phyloP scores from a whole-genome alignment of 1,139 yeast species.

The Williopsis jadinii region DNA sequence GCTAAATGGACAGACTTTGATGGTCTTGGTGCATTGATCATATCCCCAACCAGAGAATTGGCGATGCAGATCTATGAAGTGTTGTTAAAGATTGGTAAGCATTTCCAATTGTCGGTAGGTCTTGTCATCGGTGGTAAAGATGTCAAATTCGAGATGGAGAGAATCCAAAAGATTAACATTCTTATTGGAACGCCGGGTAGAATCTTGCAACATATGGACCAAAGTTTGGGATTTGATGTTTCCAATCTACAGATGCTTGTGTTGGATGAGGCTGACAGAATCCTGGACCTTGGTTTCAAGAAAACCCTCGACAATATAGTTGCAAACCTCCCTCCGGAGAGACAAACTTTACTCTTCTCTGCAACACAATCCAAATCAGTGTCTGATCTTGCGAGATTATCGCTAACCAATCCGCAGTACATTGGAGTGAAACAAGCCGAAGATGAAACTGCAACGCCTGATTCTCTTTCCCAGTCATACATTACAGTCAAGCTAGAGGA shows the following conservation, averaged over 20 bases:
- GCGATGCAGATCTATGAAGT: slow-evolving; percentile 95
- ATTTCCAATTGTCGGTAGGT: slow-evolving; percentile 84
- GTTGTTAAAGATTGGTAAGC: slow-evolving; percentile 72
- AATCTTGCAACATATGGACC: slow-evolving; percentile 89
- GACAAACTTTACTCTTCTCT: slow-evolving; percentile 85
- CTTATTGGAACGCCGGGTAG: slow-evolving; percentile 96
- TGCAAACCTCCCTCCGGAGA: slow-evolving; percentile 70
- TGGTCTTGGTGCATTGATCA: slow-evolving; percentile 87
- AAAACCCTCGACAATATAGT: slow-evolving; percentile 82
- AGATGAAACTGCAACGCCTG: slow-evolving; percentile 64
- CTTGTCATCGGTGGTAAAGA: slow-evolving; percentile 97
- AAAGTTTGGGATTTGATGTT: slow-evolving; percentile 79
- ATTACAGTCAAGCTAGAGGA: slow-evolving; percentile 66
- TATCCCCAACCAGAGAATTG: slow-evolving; percentile 90
- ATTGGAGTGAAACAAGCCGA: slow-evolving; percentile 50
- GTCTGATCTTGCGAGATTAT: slow-evolving; percentile 80
- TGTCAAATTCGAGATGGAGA: slow-evolving; percentile 77
- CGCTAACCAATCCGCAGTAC: slow-evolving; percentile 72
- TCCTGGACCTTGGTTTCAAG: slow-evolving; percentile 94
- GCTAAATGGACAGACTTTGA: slow-evolving; percentile 81
- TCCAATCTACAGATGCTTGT: slow-evolving; percentile 77
- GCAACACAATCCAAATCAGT: slow-evolving; percentile 93
- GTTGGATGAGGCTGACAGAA: slow-evolving; percentile 93
- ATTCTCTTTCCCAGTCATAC: slow-evolving; percentile 76
- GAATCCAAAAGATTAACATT: slow-evolving; percentile 78